Evolutionary conservation across 2,329 filamentous ascomycete species (phyloP), one percentile per base, ranked within the genome.

Genomic region (Exophiala sideris): DNA sequence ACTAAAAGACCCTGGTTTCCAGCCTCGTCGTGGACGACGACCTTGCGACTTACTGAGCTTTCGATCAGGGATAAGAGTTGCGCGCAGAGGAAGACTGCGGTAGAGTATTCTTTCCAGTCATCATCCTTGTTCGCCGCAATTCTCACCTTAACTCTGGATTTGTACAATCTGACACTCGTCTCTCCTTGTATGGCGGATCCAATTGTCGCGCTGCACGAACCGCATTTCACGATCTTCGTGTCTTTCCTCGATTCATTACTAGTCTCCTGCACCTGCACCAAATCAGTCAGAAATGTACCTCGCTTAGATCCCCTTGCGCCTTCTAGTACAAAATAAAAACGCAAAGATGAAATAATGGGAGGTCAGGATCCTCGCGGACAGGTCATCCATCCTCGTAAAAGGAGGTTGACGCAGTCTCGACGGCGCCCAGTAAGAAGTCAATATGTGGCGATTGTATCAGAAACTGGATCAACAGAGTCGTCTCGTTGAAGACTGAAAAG

Each of bases 361-460:
- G 47, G 36, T 12, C 18, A 45, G 39, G 40, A 36, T 46, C 29
- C 36, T 40, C 9, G 67, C 69, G 62, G 56, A 54, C 34, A 59
- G 65, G 68, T 66, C 65, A 62, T 65, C 65, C 62, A 62, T 64
- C 59, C 62, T 64, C 64, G 9, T 66, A 61, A 56, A 45, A 50
- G 49, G 59, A 63, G 59, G 61, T 56, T 59, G 56, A 50, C 47
- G 32, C 52, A 50, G 48, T 39, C 39, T 56, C 42, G 35, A 54
- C 32, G 40, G 39, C 2, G 44, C 21, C 36, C 47, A 41, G 45
- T 34, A 51, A 52, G 40, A 29, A 51, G 65, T 78, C 64, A 53
- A 67, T 83, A 59, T 83, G 65, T 78, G 80, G 78, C 73, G 78
- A 67, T 76, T 77, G 80, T 83, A 83, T 83, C 80, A 77, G 73